A percentile compares a stretch with the other conserved stretches of the same genome.
Evolutionary conservation across 495 filamentous ascomycete species (phyloP).

Genomic region (Talaromyces ruber): DNA sequence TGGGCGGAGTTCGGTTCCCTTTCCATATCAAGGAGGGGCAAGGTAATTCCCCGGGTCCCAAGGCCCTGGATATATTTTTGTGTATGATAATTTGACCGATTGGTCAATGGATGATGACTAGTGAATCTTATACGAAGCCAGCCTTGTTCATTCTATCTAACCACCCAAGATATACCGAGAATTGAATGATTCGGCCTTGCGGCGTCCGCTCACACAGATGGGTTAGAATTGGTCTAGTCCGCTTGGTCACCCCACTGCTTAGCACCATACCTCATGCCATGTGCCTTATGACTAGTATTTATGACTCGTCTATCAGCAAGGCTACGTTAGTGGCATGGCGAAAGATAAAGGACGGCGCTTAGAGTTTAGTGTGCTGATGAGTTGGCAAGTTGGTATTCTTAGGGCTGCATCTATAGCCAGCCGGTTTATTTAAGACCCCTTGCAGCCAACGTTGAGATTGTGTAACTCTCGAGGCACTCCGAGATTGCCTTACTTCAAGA

Average conservation of each 20-base stretch:
- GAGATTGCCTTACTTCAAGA: background rate
- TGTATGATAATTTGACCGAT: background rate
- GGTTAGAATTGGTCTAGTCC: background rate
- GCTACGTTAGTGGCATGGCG: background rate
- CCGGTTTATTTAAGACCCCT: background rate
- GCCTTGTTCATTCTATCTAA: background rate
- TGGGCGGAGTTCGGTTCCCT: background rate
- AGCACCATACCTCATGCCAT: background rate
- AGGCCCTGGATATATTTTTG: background rate
- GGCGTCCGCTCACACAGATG: background rate
- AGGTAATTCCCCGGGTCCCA: background rate
- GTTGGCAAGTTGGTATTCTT: background rate
- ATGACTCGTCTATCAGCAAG: background rate
- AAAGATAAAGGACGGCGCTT: background rate
- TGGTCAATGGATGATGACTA: background rate
- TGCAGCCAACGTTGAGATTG: background rate
- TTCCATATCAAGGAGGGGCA: background rate
- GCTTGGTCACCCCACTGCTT: background rate
- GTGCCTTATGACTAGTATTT: background rate
- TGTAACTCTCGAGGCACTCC: background rate
- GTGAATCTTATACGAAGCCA: background rate
- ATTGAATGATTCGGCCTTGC: background rate
- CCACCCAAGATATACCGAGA: background rate
- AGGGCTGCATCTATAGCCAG: background rate
- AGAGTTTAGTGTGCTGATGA: background rate